Conservation (phyloP, 331 rosid species). For the Rosa hybrid region DNA sequence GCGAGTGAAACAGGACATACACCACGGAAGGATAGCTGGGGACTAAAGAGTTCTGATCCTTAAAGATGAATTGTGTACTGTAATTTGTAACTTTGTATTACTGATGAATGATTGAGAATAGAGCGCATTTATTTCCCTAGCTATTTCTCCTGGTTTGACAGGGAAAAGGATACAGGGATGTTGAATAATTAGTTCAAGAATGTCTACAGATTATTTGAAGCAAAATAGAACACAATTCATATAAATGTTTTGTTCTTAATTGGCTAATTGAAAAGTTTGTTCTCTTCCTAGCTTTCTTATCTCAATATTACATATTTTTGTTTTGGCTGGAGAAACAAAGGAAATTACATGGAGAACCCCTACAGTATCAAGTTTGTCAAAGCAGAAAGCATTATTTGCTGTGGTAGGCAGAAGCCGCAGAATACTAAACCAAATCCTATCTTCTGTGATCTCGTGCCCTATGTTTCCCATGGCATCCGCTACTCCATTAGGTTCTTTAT, state of each 20-base stretch:
- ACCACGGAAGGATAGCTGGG: neutral
- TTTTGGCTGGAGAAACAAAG: neutral
- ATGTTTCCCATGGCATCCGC: neutral
- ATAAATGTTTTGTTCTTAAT: neutral
- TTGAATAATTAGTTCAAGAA: conserved; percentile 1
- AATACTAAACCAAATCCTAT: neutral
- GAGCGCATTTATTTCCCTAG: neutral
- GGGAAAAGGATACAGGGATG: neutral
- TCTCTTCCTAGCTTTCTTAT: neutral
- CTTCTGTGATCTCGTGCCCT: neutral
- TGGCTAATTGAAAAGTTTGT: neutral
- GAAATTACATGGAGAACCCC: neutral
- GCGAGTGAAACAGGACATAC: neutral
- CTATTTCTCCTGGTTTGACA: conserved; percentile 1
- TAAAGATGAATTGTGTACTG: conserved; percentile 1
- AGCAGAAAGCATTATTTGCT: neutral
- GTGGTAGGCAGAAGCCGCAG: neutral
- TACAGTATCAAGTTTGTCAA: neutral
- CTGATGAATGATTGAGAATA: neutral
- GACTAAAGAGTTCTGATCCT: neutral
- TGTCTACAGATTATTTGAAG: conserved; percentile 4
- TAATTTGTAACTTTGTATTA: conserved; percentile 11
- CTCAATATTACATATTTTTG: neutral
- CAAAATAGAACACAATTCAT: conserved; percentile 4
- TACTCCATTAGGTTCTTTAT: too few relatives aligned